Conservation (phyloP, 1,139 yeast genomes). For the Pichia cactophila region DNA sequence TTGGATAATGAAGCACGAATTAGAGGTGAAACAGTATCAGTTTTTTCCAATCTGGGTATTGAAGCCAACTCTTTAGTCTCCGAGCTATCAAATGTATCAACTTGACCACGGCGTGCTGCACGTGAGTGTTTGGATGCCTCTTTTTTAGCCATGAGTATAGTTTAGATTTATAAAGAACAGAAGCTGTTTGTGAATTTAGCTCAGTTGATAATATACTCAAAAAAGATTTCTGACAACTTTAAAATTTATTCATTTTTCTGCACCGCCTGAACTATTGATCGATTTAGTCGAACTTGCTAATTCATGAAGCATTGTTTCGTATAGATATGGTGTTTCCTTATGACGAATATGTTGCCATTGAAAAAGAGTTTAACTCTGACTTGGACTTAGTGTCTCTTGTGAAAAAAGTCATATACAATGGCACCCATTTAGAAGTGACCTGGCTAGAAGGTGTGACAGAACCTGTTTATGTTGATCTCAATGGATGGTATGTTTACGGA, state of each 20-base stretch:
- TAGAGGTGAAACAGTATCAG: constrained; percentile 54
- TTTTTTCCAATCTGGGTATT: constrained; percentile 50
- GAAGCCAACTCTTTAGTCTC: constrained; percentile 44
- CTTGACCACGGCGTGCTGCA: constrained; percentile 65
- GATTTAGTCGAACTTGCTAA: too few species aligned
- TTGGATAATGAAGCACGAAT: constrained; percentile 59
- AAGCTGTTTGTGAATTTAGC: background rate
- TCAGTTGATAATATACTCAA: too few species aligned
- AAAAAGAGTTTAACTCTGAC: constrained; percentile 3
- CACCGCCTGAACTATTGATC: too few species aligned
- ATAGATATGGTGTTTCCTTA: background rate
- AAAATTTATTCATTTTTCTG: too few species aligned
- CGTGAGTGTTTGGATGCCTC: constrained; percentile 59
- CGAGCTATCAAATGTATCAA: constrained; percentile 21
- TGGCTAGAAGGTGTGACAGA: constrained; percentile 8
- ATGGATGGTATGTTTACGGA: constrained; percentile 21
- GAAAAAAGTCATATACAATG: background rate
- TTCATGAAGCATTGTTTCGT: too few species aligned
- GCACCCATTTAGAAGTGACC: constrained; percentile 1
- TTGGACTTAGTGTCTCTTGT: constrained; percentile 8
- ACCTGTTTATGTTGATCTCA: constrained; percentile 11
- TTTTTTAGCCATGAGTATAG: constrained; percentile 23
- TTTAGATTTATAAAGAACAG: too few species aligned
- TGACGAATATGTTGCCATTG: constrained; percentile 4
- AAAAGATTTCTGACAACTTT: background rate